Conservation (phyloP, 768 basidiomycete species). For the Collybiopsis confluens region DNA sequence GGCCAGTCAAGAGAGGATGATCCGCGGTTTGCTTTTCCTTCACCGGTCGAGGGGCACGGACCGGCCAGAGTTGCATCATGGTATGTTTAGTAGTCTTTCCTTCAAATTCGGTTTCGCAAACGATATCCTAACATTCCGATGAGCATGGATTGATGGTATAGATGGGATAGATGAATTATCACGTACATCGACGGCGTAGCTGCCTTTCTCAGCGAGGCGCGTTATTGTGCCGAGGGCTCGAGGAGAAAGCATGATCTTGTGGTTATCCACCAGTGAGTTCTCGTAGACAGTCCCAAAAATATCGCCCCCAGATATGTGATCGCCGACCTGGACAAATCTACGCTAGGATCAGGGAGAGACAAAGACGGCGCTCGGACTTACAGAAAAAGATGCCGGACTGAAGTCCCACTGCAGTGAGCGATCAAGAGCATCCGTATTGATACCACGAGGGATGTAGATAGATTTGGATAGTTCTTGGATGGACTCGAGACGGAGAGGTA, state of each 20-base stretch:
- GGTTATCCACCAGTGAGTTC: conserved; percentile 93
- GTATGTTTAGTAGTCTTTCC: conserved; percentile 91
- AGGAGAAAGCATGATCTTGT: conserved; percentile 96
- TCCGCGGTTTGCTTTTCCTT: conserved; percentile 94
- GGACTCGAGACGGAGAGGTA: conserved; percentile 36
- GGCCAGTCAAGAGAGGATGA: conserved; percentile 89
- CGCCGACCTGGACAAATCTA: conserved; percentile 64
- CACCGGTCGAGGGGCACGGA: conserved; percentile 93
- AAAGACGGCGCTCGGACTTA: conserved; percentile 43
- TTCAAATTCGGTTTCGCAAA: conserved; percentile 96
- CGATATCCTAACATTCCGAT: conserved; percentile 63
- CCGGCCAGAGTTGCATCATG: conserved; percentile 99
- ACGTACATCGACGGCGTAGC: conserved; percentile 84
- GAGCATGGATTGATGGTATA: not conserved
- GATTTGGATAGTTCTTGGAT: conserved; percentile 97
- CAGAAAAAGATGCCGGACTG: conserved; percentile 61
- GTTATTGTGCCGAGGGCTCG: conserved; percentile 94
- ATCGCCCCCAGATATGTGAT: conserved; percentile 96
- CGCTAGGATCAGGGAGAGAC: conserved; percentile 5
- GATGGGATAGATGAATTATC: not conserved
- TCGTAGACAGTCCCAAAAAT: conserved; percentile 95
- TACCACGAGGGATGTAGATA: conserved; percentile 99
- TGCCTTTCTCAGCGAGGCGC: conserved; percentile 88
- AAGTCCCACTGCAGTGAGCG: conserved; percentile 93
- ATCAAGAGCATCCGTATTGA: conserved; percentile 94